These are phyloP conservation scores for Striga hermonthica DNA, from an alignment of 305 asterid genomes.

Conservation along the genomic window DNA sequence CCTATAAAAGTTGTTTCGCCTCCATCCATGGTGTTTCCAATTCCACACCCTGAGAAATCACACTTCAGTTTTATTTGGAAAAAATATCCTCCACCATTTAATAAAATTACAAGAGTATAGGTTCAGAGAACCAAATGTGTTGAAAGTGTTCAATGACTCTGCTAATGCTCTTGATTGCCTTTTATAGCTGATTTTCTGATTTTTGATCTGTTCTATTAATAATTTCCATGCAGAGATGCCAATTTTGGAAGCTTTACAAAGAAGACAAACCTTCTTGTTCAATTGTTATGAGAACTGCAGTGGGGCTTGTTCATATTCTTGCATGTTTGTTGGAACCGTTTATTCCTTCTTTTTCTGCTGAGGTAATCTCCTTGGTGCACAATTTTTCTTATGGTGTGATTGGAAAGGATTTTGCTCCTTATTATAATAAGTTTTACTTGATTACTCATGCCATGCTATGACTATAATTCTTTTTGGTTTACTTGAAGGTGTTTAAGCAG, in stretches of 20 bases:
- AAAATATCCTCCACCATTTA: too few relatives aligned
- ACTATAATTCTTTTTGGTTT: too few relatives aligned
- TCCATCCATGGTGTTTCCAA: constrained; percentile 6
- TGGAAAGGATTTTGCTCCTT: constrained; percentile 5
- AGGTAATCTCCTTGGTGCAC: constrained; percentile 43
- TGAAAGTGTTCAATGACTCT: too few relatives aligned
- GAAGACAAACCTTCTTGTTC: constrained; percentile 70
- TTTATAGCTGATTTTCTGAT: too few relatives aligned
- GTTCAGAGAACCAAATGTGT: too few relatives aligned
- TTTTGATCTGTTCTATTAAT: constrained; percentile 10
- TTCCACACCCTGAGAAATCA: too few relatives aligned
- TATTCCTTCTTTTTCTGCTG: constrained; percentile 83
- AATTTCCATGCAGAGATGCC: constrained; percentile 54
- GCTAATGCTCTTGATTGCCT: too few relatives aligned
- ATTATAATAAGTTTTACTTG: constrained; percentile 14
- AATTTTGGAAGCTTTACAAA: constrained; percentile 95
- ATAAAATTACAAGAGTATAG: too few relatives aligned
- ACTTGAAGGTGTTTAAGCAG: constrained; percentile 94
- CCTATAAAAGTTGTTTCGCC: too few relatives aligned
- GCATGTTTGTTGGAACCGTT: constrained; percentile 89
- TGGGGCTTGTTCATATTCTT: constrained; percentile 82
- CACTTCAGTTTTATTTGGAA: too few relatives aligned
- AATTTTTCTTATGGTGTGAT: neutral
- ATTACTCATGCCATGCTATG: too few relatives aligned
- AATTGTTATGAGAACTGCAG: constrained; percentile 78